Evolutionary conservation across 192 early-diverging fungal species (phyloP), one percentile per base, ranked within the genome.

Genomic region (Pilaira anomala): DNA sequence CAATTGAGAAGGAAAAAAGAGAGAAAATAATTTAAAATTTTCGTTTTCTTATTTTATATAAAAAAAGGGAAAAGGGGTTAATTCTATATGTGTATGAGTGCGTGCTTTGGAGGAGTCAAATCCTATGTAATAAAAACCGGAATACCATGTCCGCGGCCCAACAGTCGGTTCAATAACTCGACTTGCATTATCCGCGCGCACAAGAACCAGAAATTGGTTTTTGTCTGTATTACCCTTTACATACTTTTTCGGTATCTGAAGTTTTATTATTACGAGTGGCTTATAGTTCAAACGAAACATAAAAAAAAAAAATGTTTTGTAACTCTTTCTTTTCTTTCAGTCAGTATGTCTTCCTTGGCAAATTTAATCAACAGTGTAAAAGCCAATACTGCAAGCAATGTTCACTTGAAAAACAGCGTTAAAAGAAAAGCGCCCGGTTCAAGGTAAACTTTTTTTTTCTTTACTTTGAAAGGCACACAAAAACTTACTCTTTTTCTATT

Each of bases 291-390:
- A 36, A 36, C 11, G 11, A 36, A 36, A 36, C 1, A 5, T 0
- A 36, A 36, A 36, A 36, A 36, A 36, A 36, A 36, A 36, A 36
- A 36, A 42, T 30, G 21, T 52, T 50, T 39, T 42, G n/a, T n/a
- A n/a, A n/a, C n/a, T 26, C 9, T 7, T 26, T 54, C 6, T 22
- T 33, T 48, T 21, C 39, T n/a, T 21, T 19, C 45, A 24, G 3
- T 26, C n/a, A 28, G 4, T n/a, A 56, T 69, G 60, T 51, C 51
- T 19, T 69, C 67, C 26, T 62, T 69, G 57, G 60, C 67, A 14
- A 69, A 60, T 41, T 41, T 69, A 19, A 69, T 69, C 40, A 62
- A 36, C 30, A 69, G 14, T 48, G 60, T 69, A 1, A 69, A 69
- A 28, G 29, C 51, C 26, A 69, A 69, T 13, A 69, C 67, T 2